Evolutionary conservation across 305 asterid species (phyloP).

Genomic region (Ruellia speciosa): DNA sequence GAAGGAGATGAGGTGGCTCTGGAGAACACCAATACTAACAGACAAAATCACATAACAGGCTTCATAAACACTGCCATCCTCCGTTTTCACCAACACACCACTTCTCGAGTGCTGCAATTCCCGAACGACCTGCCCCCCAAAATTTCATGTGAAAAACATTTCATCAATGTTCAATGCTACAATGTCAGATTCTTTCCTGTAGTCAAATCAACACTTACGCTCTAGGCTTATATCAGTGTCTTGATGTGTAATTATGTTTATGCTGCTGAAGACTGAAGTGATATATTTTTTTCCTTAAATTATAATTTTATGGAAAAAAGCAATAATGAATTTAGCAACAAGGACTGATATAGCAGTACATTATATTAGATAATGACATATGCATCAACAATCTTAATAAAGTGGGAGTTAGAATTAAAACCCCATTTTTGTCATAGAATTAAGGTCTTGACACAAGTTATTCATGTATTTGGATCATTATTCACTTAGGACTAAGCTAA

Average conservation of each 20-base stretch:
- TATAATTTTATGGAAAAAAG: no score
- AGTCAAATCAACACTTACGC: background rate
- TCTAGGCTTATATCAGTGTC: background rate
- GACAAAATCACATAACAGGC: slow-evolving; percentile 79
- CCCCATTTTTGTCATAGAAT: no score
- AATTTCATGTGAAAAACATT: slow-evolving; percentile 25
- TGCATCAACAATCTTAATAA: no score
- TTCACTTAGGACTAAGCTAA: no score
- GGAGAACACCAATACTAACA: slow-evolving; percentile 87
- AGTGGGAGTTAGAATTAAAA: no score
- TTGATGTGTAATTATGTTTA: background rate
- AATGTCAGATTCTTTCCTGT: background rate
- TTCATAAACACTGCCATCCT: slow-evolving; percentile 78
- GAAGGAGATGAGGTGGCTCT: slow-evolving; percentile 66
- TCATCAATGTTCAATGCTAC: slow-evolving; percentile 24
- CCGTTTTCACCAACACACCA: slow-evolving; percentile 70
- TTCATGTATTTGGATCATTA: no score
- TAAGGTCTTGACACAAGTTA: no score
- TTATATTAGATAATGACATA: no score
- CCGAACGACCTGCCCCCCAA: slow-evolving; percentile 65
- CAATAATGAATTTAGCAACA: no score
- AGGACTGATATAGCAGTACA: no score
- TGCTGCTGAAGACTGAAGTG: no score
- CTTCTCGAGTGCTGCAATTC: slow-evolving; percentile 81
- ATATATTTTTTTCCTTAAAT: no score